Conservation (phyloP, 2,329 filamentous ascomycete species). For the Huntiella abstrusa region DNA sequence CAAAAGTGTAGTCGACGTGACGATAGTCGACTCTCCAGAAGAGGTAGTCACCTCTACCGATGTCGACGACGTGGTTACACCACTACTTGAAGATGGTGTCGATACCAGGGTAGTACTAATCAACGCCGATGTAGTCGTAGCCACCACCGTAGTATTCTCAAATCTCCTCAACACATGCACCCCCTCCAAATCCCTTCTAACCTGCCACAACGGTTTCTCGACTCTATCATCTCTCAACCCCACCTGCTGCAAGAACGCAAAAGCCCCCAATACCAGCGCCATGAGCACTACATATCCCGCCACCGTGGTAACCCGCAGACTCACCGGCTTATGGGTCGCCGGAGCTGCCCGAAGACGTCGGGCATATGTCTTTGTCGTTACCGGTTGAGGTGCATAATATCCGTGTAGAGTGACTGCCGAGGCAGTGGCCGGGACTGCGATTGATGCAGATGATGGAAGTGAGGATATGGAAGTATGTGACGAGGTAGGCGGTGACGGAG, state of each 20-base stretch:
- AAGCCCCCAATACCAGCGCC: background rate
- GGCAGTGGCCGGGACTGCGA: background rate
- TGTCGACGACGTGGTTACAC: background rate
- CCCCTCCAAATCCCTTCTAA: background rate
- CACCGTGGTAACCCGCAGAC: background rate
- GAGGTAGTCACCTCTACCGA: background rate
- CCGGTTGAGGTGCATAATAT: background rate
- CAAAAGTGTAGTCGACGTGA: too few relatives aligned
- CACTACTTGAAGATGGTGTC: background rate
- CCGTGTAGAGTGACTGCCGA: background rate
- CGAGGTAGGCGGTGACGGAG: too few relatives aligned
- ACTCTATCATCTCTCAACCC: constrained; percentile 1
- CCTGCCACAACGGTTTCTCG: background rate
- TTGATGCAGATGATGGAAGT: background rate
- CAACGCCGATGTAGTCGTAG: background rate
- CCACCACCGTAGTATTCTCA: background rate
- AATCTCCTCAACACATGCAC: background rate
- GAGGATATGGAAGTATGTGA: too few relatives aligned
- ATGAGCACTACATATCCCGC: background rate
- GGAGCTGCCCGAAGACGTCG: background rate
- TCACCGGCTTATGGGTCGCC: constrained; percentile 3
- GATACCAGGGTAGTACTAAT: background rate
- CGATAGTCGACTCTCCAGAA: too few relatives aligned
- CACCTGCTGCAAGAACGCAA: constrained; percentile 1
- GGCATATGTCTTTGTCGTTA: background rate